Percentiles rank a stretch among this genome's conserved stretches.
Evolutionary conservation across 108 stramenopile species (phyloP).

Genomic region (Conticribra guillardii): DNA sequence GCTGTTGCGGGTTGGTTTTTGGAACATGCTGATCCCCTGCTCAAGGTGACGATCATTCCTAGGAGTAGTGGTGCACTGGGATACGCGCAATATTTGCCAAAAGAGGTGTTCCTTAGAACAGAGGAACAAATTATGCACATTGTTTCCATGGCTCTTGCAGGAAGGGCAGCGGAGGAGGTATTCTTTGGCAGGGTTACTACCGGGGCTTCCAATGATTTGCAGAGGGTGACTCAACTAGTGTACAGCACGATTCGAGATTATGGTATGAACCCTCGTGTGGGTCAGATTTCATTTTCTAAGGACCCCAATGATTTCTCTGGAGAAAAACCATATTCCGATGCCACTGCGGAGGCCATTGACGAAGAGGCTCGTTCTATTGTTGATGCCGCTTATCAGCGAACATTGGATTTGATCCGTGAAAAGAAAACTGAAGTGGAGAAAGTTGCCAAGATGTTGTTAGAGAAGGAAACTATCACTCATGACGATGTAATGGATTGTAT

Average conservation of each 20-base stretch:
- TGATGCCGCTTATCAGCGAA: slow-evolving; percentile 87
- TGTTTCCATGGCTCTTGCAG: slow-evolving; percentile 97
- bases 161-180: slow-evolving; percentile 94
- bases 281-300: slow-evolving; percentile 93
- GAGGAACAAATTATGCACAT: slow-evolving; percentile 94
- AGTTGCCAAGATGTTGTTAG: slow-evolving; percentile 88
- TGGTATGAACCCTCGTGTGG: slow-evolving; percentile 95
- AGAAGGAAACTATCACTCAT: slow-evolving; percentile 97
- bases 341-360: slow-evolving; percentile 96
- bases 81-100: slow-evolving; percentile 97
- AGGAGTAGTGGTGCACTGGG: slow-evolving; percentile 91
- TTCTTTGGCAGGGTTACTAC: slow-evolving; percentile 95
- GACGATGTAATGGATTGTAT: slow-evolving; percentile 92
- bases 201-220: slow-evolving; percentile 94
- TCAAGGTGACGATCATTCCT: slow-evolving; percentile 98
- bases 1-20: slow-evolving; percentile 95
- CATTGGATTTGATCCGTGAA: slow-evolving; percentile 76
- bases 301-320: slow-evolving; percentile 70
- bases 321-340: slow-evolving; percentile 93
- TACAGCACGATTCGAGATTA: slow-evolving; percentile 93
- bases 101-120: slow-evolving; percentile 86
- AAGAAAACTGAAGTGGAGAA: slow-evolving; percentile 80
- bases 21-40: slow-evolving; percentile 94
- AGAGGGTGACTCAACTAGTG: slow-evolving; percentile 91
- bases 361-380: slow-evolving; percentile 93